These are phyloP conservation scores for Zygoascus biomembranicola DNA, from an alignment of 805 yeast genomes.

Conservation along the genomic window DNA sequence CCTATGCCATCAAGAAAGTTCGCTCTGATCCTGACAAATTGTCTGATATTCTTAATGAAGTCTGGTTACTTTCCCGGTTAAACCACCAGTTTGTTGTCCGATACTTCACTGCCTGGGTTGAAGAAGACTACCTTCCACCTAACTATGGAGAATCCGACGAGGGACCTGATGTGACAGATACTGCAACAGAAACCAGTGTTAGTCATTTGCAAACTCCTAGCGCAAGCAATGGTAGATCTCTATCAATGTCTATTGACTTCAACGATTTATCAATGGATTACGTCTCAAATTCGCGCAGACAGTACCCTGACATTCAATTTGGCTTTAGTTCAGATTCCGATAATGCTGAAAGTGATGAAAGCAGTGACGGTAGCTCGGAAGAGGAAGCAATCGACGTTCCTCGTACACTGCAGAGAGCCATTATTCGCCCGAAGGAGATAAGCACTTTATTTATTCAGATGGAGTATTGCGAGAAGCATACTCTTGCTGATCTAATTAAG, in stretches of 20 bases:
- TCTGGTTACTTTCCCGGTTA: constrained; percentile 79
- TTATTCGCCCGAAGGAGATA: constrained; percentile 10
- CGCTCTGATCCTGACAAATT: constrained; percentile 73
- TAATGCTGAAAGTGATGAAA: constrained; percentile 5
- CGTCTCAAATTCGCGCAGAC: constrained; percentile 18
- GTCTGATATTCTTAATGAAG: constrained; percentile 80
- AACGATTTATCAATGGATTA: constrained; percentile 5
- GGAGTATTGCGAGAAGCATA: constrained; percentile 97
- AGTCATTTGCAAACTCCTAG: background rate
- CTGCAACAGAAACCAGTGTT: background rate
- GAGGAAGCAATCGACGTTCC: constrained; percentile 4
- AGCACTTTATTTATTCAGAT: constrained; percentile 89
- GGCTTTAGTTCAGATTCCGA: constrained; percentile 17
- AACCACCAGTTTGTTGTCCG: constrained; percentile 95
- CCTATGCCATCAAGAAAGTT: constrained; percentile 89
- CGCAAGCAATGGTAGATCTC: constrained; percentile 7
- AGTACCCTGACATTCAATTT: constrained; percentile 21
- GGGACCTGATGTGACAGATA: constrained; percentile 12
- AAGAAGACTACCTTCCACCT: constrained; percentile 43
- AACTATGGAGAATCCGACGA: constrained; percentile 27
- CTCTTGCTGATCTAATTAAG: constrained; percentile 72
- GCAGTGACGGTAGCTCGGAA: constrained; percentile 8
- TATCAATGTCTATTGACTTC: constrained; percentile 19
- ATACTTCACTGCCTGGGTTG: constrained; percentile 96
- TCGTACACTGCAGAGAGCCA: background rate